Evolutionary conservation across 805 yeast species (phyloP), one percentile per base, ranked within the genome.

Genomic region (Wickerhamiella vanderwaltii): DNA sequence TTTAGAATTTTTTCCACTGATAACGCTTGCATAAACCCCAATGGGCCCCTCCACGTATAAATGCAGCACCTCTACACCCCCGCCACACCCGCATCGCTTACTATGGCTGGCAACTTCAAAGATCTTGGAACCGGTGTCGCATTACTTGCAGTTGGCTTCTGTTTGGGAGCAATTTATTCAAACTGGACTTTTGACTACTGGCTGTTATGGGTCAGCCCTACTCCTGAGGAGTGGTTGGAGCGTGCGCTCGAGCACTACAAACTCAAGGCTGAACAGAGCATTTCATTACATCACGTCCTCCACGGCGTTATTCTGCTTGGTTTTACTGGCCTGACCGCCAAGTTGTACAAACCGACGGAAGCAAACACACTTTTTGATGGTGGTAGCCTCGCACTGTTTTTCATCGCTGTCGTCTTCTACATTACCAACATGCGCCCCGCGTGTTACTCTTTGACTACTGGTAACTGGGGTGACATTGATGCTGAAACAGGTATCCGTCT

Each of bases 391-490:
- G 75, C 74, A n/a, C 69, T 83, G 44, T 72, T 72, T 57, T 78
- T 86, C 59, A 64, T 77, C 28, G 81, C 80, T 15, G 63, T 81
- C 34, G 75, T 88, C 53, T 72, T 88, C 52, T 91, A 86, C 61
- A 65, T 88, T 54, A 80, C 95, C 48, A 91, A 91, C 64, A 67
- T 88, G 51, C 72, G 84, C 56, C 74, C 81, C 41, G 97, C 97
- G 42, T 66, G 78, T 29, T 71, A 71, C 51, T 73, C 87, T 43
- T 73, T 84, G 42, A 52, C 75, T 20, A 61, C 71, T 44, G 87
- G 86, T 33, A 67, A 75, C 46, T 88, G 97, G 97, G 97, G 95
- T 50, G 97, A 88, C 39, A 94, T 91, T 39, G 83, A 82, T 54
- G 75, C 72, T 58, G 68, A 69, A 46, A 83, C 94, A 17, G 97